Percentiles rank a stretch among this genome's conserved stretches.
Evolutionary conservation across 495 filamentous ascomycete genomes (phyloP).

Genomic region (Lasiosphaeria miniovina): DNA sequence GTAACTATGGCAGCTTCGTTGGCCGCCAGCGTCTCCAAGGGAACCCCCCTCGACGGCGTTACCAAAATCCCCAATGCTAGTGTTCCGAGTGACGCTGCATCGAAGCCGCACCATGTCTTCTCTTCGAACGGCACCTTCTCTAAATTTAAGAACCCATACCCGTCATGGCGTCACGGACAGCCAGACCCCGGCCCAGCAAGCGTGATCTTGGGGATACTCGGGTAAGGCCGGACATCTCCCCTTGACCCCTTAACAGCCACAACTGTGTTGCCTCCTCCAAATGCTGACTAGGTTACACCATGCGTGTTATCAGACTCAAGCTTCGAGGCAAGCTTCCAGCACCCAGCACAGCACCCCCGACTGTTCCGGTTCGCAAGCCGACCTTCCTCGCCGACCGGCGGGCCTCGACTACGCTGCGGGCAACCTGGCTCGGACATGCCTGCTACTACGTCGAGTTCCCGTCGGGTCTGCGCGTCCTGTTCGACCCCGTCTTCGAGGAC

Average conservation of each 20-base stretch:
- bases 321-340: neutral
- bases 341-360: neutral
- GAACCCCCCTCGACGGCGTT: conserved; percentile 8
- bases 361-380: conserved; percentile 45
- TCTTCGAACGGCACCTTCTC: neutral
- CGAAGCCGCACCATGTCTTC: conserved; percentile 20
- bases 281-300: no score
- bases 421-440: conserved; percentile 96
- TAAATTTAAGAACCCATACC: neutral
- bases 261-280: no score
- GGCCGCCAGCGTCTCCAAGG: neutral
- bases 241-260: no score
- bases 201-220: neutral
- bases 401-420: conserved; percentile 59
- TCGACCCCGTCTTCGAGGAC: conserved; percentile 92
- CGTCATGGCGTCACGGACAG: neutral
- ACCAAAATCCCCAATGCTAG: conserved; percentile 9
- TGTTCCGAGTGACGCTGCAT: conserved; percentile 12
- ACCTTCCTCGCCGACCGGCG: conserved; percentile 61
- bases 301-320: neutral
- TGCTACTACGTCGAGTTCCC: conserved; percentile 95
- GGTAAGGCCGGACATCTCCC: neutral
- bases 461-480: conserved; percentile 79
- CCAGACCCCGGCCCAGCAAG: neutral
- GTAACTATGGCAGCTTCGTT: neutral